Evolutionary conservation across 495 filamentous ascomycete genomes (phyloP).

Genomic region (Stereocaulon alpinum): DNA sequence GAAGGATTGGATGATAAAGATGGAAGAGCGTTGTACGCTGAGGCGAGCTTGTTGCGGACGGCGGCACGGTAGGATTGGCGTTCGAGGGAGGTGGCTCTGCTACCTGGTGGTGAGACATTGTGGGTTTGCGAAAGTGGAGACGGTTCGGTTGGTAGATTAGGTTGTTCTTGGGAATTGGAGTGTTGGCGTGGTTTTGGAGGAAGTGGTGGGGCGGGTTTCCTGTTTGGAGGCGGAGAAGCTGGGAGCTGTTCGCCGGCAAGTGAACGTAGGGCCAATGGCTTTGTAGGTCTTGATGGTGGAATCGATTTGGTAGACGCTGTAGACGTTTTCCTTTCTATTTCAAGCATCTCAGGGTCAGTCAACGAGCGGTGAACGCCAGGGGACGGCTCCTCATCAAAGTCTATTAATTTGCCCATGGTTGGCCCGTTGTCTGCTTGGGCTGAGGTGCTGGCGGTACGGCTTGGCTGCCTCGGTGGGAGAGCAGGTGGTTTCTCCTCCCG

Average conservation of each 20-base stretch:
- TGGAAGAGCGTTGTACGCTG: constrained; percentile 41
- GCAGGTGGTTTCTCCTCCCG: constrained; percentile 23
- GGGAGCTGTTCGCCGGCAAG: constrained; percentile 18
- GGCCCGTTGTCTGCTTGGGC: constrained; percentile 27
- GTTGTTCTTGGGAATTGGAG: constrained; percentile 19
- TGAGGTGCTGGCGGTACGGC: constrained; percentile 11
- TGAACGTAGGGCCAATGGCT: constrained; percentile 54
- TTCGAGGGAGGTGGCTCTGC: constrained; percentile 27
- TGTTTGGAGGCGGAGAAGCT: constrained; percentile 11
- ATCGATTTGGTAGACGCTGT: constrained; percentile 11
- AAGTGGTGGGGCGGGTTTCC: constrained; percentile 36
- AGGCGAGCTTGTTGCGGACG: constrained; percentile 30
- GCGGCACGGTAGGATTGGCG: constrained; percentile 26
- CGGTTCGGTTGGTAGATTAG: constrained; percentile 16
- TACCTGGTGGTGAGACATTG: constrained; percentile 26
- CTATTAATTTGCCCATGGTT: constrained; percentile 50
- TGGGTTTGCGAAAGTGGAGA: constrained; percentile 25
- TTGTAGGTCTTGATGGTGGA: constrained; percentile 53
- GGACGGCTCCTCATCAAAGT: constrained; percentile 46
- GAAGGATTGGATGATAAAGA: constrained; percentile 19
- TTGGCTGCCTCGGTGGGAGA: constrained; percentile 24
- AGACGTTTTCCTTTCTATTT: constrained; percentile 13
- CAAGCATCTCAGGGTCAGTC: constrained; percentile 22
- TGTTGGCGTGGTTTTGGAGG: constrained; percentile 33
- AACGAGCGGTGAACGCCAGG: constrained; percentile 28